These are phyloP conservation scores for Pythium monospermum DNA, from an alignment of 352 stramenopile genomes.

Conservation along the genomic window DNA sequence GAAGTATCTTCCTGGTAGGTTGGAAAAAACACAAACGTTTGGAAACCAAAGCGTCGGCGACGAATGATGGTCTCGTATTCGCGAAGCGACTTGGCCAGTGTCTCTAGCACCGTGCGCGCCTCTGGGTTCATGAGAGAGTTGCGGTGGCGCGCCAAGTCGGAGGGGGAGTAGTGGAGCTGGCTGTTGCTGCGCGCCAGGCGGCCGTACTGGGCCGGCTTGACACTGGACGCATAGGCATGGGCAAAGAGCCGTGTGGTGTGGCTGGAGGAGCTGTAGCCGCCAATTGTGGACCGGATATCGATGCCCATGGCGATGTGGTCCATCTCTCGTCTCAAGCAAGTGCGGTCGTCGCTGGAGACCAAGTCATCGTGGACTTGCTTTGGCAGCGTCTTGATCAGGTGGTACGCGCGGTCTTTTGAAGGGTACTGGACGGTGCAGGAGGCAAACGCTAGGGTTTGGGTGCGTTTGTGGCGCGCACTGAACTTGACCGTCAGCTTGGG, in stretches of 20 bases:
- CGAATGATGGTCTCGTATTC: slow-evolving; percentile 57
- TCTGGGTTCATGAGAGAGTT: slow-evolving; percentile 45
- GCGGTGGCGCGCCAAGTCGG: slow-evolving; percentile 29
- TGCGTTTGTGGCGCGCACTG: slow-evolving; percentile 28
- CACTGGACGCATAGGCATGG: slow-evolving; percentile 54
- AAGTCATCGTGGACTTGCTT: slow-evolving; percentile 51
- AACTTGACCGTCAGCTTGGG: slow-evolving; percentile 19
- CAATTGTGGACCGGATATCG: slow-evolving; percentile 34
- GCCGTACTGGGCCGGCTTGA: slow-evolving; percentile 27
- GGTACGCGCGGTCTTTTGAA: slow-evolving; percentile 35
- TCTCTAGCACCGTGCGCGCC: slow-evolving; percentile 32
- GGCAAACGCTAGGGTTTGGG: slow-evolving; percentile 51
- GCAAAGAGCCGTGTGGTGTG: slow-evolving; percentile 46
- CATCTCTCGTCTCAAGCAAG: slow-evolving; percentile 38
- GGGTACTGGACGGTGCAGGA: slow-evolving; percentile 42
- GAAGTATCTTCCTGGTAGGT: not conserved
- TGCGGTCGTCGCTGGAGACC: slow-evolving; percentile 40
- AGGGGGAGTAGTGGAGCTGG: slow-evolving; percentile 16
- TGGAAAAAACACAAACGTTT: slow-evolving; percentile 41
- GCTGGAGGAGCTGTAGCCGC: slow-evolving; percentile 22
- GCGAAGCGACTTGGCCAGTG: slow-evolving; percentile 42
- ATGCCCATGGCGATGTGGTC: slow-evolving; percentile 60
- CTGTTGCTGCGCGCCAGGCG: slow-evolving; percentile 22
- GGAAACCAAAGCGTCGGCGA: slow-evolving; percentile 57
- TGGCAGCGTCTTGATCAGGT: slow-evolving; percentile 62